Conservation (phyloP, 164 flowering plant species). For the Liriodendron chinense region DNA sequence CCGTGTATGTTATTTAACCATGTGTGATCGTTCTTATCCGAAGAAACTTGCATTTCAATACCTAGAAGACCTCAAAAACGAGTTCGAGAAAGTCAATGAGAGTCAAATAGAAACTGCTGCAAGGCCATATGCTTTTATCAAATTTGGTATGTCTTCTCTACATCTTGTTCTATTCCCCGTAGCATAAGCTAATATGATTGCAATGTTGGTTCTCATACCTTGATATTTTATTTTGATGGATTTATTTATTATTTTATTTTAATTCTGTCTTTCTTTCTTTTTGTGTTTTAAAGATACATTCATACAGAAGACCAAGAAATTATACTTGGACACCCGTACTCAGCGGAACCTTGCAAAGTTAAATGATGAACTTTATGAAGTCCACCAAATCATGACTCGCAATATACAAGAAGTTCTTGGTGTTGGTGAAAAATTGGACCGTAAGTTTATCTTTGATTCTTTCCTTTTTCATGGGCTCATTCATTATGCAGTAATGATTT, state of each 20-base stretch:
- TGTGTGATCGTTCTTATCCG: slow-evolving; percentile 93
- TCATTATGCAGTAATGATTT: no score
- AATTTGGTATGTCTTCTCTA: slow-evolving; percentile 56
- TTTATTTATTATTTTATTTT: not conserved
- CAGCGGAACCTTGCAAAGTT: slow-evolving; percentile 81
- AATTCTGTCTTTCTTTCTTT: not conserved
- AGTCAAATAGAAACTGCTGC: slow-evolving; percentile 91
- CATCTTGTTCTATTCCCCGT: not conserved
- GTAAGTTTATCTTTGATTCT: slow-evolving; percentile 38
- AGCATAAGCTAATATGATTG: not conserved
- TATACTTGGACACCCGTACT: slow-evolving; percentile 84
- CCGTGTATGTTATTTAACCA: slow-evolving; percentile 82
- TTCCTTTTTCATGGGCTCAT: no score
- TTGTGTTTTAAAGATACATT: slow-evolving; percentile 58
- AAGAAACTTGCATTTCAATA: slow-evolving; percentile 93
- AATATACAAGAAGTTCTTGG: slow-evolving; percentile 98
- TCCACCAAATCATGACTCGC: slow-evolving; percentile 95
- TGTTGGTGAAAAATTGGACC: slow-evolving; percentile 93
- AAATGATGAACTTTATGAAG: slow-evolving; percentile 93
- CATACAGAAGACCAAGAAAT: slow-evolving; percentile 84
- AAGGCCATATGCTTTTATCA: slow-evolving; percentile 87
- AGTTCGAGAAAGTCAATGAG: slow-evolving; percentile 86
- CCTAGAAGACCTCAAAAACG: slow-evolving; percentile 83
- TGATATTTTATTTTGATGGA: no score
- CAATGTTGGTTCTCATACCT: no score